These are phyloP conservation scores for Tolypocladium inflatum DNA, from an alignment of 2,329 filamentous ascomycete species.

Conservation along the genomic window DNA sequence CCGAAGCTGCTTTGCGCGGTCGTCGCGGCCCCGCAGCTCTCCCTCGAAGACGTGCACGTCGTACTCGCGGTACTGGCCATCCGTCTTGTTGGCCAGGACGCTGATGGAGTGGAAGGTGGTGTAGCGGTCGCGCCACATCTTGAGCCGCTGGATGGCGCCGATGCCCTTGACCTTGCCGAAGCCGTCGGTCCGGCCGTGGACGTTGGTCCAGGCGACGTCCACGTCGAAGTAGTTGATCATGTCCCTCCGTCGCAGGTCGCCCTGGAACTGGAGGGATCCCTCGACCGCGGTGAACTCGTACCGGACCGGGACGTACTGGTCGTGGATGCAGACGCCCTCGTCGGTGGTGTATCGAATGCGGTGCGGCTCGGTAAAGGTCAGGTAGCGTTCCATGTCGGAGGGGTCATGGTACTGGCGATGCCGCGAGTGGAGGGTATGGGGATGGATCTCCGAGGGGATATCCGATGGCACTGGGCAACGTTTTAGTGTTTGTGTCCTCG, in stretches of 20 bases:
- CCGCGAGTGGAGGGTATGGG: conserved; percentile 39
- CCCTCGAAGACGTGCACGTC: conserved; percentile 36
- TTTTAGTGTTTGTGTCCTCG: conserved; percentile 1
- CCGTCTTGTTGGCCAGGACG: conserved; percentile 36
- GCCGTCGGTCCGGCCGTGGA: conserved; percentile 36
- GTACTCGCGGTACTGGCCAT: conserved; percentile 38
- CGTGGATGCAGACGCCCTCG: conserved; percentile 36
- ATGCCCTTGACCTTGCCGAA: conserved; percentile 41
- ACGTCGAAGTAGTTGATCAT: conserved; percentile 42
- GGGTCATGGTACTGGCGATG: conserved; percentile 41
- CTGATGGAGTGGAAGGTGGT: conserved; percentile 37
- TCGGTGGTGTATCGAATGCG: conserved; percentile 37
- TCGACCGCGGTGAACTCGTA: conserved; percentile 43
- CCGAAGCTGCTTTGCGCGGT: conserved; percentile 33
- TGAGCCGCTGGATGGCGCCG: conserved; percentile 41
- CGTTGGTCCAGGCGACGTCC: conserved; percentile 42
- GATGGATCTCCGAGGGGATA: conserved; percentile 32
- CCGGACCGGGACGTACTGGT: conserved; percentile 36
- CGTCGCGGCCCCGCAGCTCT: conserved; percentile 35
- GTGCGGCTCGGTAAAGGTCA: conserved; percentile 38
- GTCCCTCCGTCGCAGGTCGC: conserved; percentile 37
- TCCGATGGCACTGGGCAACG: conserved; percentile 32
- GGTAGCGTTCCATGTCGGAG: conserved; percentile 37
- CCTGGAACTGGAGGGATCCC: conserved; percentile 37
- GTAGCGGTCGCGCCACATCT: conserved; percentile 40